Conservation (phyloP, 345 rosid genomes). For the Populus davidiana region DNA sequence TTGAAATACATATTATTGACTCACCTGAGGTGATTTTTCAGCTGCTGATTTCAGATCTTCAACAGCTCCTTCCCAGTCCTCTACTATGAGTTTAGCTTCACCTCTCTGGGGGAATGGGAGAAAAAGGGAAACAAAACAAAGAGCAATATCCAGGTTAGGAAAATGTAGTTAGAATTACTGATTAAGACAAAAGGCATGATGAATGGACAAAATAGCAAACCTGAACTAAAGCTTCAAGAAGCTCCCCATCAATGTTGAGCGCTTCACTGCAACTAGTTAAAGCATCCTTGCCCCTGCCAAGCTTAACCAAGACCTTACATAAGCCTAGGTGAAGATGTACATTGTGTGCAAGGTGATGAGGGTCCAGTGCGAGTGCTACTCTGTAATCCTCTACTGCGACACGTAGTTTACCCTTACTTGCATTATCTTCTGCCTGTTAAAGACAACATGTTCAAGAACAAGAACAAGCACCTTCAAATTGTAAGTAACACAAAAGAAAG, state of each 20-base stretch:
- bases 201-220: constrained; percentile 30
- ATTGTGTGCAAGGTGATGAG: constrained; percentile 76
- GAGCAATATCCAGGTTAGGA: constrained; percentile 1
- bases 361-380: constrained; percentile 85
- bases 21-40: constrained; percentile 82
- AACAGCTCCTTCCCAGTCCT: constrained; percentile 99
- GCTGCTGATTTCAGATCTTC: constrained; percentile 85
- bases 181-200: not conserved
- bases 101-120: constrained; percentile 53
- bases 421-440: constrained; percentile 90
- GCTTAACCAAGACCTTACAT: constrained; percentile 86
- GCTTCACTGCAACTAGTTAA: constrained; percentile 76
- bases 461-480: not conserved
- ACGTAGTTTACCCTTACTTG: constrained; percentile 79
- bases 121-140: not conserved
- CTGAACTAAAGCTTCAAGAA: constrained; percentile 90
- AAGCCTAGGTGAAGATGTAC: constrained; percentile 90
- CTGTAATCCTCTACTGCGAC: constrained; percentile 85
- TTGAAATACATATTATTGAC: constrained; percentile 11
- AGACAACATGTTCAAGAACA: not conserved
- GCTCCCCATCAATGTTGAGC: constrained; percentile 74
- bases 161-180: not conserved
- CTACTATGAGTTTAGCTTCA: constrained; percentile 87
- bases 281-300: constrained; percentile 95
- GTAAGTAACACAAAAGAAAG: not conserved